Conservation (phyloP, 140 eudicot genomes). For the Stevia rebaudiana region DNA sequence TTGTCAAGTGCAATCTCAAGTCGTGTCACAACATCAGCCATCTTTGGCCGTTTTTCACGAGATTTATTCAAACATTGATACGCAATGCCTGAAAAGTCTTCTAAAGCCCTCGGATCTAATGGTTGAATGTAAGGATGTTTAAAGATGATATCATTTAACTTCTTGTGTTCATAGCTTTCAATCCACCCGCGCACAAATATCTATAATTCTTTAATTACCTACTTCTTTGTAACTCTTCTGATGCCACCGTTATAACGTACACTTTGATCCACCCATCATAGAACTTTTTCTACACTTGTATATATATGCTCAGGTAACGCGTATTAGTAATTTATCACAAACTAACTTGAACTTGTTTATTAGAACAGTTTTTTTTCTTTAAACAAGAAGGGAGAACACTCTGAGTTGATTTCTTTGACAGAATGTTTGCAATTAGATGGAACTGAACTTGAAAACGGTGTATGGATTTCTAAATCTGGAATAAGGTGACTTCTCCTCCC, state of each 20-base stretch:
- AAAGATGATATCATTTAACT: conserved; percentile 12
- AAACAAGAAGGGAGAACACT: conserved; percentile 3
- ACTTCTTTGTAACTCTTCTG: too few species aligned
- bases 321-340: too few species aligned
- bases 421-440: neutral
- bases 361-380: conserved; percentile 3
- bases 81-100: conserved; percentile 11
- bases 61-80: conserved; percentile 8
- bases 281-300: too few species aligned
- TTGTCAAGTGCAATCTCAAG: conserved; percentile 4
- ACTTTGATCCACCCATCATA: too few species aligned
- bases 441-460: too few species aligned
- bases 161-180: neutral
- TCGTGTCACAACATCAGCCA: conserved; percentile 2
- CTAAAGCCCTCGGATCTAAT: conserved; percentile 5
- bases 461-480: too few species aligned
- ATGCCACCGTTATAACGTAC: too few species aligned
- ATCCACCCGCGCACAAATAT: conserved; percentile 6
- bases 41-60: conserved; percentile 19
- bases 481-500: conserved; percentile 4
- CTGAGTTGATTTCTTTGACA: neutral
- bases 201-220: neutral
- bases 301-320: too few species aligned
- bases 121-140: neutral
- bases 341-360: neutral